Evolutionary conservation across 306 rosid genomes (phyloP).

Genomic region (Fagus sylvatica): DNA sequence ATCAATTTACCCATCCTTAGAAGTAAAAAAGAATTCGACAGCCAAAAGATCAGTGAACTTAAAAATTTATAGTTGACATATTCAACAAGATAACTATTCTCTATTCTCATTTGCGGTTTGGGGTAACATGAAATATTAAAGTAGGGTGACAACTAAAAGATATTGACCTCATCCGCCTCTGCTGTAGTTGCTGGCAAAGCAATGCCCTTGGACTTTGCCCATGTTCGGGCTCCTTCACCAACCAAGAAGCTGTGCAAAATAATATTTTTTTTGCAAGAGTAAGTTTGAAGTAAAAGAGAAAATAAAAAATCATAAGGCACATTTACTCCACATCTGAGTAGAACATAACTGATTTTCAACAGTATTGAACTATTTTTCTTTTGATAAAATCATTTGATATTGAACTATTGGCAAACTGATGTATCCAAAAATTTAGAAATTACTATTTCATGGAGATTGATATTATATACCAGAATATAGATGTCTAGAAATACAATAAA

Average conservation of each 20-base stretch:
- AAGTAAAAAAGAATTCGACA: background rate
- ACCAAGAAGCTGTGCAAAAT: constrained; percentile 68
- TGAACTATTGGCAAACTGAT: background rate
- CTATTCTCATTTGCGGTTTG: background rate
- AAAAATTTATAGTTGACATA: background rate
- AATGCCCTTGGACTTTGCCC: constrained; percentile 88
- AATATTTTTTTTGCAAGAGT: constrained; percentile 4
- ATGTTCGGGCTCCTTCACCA: constrained; percentile 79
- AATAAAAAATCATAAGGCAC: background rate
- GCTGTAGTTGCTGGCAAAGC: constrained; percentile 45
- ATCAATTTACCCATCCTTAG: constrained; percentile 15
- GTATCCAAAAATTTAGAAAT: background rate
- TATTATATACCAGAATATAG: background rate
- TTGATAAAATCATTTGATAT: background rate
- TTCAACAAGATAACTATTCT: background rate
- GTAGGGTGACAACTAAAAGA: background rate
- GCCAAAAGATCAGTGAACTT: background rate
- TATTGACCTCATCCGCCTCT: constrained; percentile 69
- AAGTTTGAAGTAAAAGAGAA: constrained; percentile 12
- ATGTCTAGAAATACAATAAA: background rate
- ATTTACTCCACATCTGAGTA: background rate
- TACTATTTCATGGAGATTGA: background rate
- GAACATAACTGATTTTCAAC: background rate
- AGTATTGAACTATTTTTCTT: background rate
- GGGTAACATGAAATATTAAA: background rate